phyloP scores from a whole-genome alignment of 1,284 basidiomycete species.

The Puccinia coronata region DNA sequence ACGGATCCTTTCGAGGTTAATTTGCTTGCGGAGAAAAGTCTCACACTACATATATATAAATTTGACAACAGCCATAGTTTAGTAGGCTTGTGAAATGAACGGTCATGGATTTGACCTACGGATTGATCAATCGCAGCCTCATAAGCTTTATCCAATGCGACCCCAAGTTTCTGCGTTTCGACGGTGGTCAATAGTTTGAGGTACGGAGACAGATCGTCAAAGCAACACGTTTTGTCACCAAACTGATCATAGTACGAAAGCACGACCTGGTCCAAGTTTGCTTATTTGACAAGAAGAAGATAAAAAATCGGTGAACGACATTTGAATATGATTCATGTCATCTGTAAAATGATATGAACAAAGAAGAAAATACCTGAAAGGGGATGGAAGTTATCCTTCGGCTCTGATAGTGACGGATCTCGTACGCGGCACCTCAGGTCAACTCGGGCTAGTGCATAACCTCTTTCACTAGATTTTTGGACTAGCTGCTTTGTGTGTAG shows the following conservation, averaged over 20 bases:
- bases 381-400: slow-evolving; percentile 9
- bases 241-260: slow-evolving; percentile 71
- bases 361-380: slow-evolving; percentile 18
- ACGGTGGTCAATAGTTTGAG: slow-evolving; percentile 62
- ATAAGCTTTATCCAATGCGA: background rate
- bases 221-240: slow-evolving; percentile 78
- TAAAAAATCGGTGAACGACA: slow-evolving; percentile 45
- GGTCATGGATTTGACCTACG: background rate
- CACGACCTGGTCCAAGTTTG: slow-evolving; percentile 56
- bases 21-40: slow-evolving; percentile 10
- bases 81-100: no score
- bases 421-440: slow-evolving; percentile 31
- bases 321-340: no score
- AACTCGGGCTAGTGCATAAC: slow-evolving; percentile 34
- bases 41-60: slow-evolving; percentile 24
- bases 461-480: slow-evolving; percentile 17
- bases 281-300: slow-evolving; percentile 59
- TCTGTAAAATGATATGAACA: background rate
- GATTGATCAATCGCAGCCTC: no score
- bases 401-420: background rate
- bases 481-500: background rate
- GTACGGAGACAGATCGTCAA: slow-evolving; percentile 76
- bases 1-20: slow-evolving; percentile 39
- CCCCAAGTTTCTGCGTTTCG: slow-evolving; percentile 46
- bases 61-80: background rate